Conservation (phyloP, 805 yeast genomes). For the Lipomyces mesembrius region DNA sequence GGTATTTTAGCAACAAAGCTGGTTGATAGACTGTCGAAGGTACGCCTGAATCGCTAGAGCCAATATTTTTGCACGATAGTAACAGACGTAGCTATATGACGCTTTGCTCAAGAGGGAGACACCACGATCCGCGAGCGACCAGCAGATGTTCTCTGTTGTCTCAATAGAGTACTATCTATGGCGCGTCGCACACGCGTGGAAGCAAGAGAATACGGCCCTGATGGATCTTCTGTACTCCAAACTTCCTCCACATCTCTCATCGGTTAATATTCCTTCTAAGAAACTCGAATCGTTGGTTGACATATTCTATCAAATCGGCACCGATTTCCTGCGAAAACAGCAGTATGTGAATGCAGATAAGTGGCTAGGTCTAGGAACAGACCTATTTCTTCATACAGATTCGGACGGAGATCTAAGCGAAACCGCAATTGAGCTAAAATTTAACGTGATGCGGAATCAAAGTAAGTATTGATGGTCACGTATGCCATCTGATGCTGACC, state of each 20-base stretch:
- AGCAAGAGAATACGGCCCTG: conserved; percentile 17
- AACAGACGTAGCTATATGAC: conserved; percentile 2
- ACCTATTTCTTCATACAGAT: conserved; percentile 11
- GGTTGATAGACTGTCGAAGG: conserved; percentile 15
- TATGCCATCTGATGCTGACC: background rate
- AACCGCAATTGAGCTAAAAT: conserved; percentile 14
- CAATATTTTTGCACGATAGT: background rate
- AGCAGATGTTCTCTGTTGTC: background rate
- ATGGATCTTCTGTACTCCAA: conserved; percentile 26
- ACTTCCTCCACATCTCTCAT: conserved; percentile 8
- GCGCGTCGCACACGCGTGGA: conserved; percentile 24
- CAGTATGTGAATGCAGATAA: conserved; percentile 11
- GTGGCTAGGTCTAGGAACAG: conserved; percentile 21
- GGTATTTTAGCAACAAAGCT: conserved; percentile 15
- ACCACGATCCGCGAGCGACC: background rate
- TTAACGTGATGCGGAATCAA: conserved; percentile 18
- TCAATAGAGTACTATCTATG: conserved; percentile 20
- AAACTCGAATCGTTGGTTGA: conserved; percentile 25
- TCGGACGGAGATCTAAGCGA: conserved; percentile 10
- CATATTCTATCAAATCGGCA: conserved; percentile 21
- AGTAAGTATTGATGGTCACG: background rate
- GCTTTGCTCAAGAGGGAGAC: background rate
- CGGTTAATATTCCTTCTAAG: conserved; percentile 6
- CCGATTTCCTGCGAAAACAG: conserved; percentile 9
- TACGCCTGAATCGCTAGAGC: conserved; percentile 3